phyloP scores from a whole-genome alignment of 768 basidiomycete species.

The Coprinopsis cinerea region DNA sequence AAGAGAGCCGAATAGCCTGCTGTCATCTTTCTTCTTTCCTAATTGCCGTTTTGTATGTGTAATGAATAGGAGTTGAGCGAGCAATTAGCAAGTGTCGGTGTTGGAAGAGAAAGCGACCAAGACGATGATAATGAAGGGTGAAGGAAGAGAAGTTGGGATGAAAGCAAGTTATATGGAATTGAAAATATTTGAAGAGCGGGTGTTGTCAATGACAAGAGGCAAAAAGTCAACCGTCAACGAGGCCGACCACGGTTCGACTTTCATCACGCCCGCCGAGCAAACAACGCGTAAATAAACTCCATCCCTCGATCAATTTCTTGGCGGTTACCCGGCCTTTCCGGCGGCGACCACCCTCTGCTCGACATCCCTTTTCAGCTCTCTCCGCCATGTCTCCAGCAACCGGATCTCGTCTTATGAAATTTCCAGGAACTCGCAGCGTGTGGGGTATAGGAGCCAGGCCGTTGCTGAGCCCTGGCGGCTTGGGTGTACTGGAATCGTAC shows the following conservation, averaged over 20 bases:
- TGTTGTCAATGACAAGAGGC: background rate
- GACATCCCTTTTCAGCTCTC: too few species aligned
- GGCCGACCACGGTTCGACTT: conserved; percentile 1
- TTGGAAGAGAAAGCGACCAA: background rate
- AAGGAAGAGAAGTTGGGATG: too few species aligned
- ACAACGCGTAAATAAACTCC: conserved; percentile 5
- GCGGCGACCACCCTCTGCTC: too few species aligned
- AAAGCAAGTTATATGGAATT: too few species aligned
- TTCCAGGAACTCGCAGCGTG: too few species aligned
- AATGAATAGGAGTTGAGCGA: background rate
- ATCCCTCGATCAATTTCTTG: too few species aligned
- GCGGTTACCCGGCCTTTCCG: too few species aligned
- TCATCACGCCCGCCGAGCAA: background rate
- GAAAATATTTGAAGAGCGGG: background rate
- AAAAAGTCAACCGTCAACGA: background rate
- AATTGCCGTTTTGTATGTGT: background rate
- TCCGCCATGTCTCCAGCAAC: too few species aligned
- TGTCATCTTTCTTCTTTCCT: background rate
- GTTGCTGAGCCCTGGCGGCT: too few species aligned
- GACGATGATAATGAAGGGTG: background rate
- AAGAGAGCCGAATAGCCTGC: conserved; percentile 57
- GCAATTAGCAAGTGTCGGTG: background rate
- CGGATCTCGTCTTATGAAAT: too few species aligned
- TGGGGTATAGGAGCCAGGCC: too few species aligned
- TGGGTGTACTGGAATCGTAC: too few species aligned